Percentiles rank a stretch among this genome's conserved stretches.
phyloP scores from a whole-genome alignment of 2,329 filamentous ascomycete species.

The Diplodia mutila region DNA sequence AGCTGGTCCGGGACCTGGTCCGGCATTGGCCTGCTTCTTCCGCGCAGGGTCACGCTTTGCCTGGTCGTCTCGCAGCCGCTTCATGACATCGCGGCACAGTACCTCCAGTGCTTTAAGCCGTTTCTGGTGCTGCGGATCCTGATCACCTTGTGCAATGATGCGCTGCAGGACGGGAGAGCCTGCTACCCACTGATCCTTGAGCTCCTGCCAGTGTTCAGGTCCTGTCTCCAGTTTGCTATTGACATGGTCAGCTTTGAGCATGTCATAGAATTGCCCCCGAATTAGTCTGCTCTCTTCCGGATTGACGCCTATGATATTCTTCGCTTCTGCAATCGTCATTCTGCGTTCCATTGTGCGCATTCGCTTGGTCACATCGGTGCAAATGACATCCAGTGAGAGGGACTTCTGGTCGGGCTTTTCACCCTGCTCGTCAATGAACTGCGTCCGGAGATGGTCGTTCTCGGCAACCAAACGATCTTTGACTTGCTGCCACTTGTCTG shows the following conservation, averaged over 20 bases:
- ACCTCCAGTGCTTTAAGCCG: slow-evolving; percentile 71
- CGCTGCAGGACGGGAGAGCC: slow-evolving; percentile 59
- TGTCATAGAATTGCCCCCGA: slow-evolving; percentile 67
- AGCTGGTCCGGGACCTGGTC: slow-evolving; percentile 49
- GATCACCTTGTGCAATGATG: slow-evolving; percentile 56
- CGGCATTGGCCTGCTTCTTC: slow-evolving; percentile 45
- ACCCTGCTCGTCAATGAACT: slow-evolving; percentile 57
- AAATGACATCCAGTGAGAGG: slow-evolving; percentile 76
- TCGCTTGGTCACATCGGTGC: slow-evolving; percentile 79
- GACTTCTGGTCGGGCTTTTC: slow-evolving; percentile 54
- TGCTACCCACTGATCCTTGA: slow-evolving; percentile 71
- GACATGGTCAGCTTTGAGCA: slow-evolving; percentile 68
- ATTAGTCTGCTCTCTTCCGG: slow-evolving; percentile 69
- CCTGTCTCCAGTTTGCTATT: slow-evolving; percentile 75
- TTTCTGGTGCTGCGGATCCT: slow-evolving; percentile 57
- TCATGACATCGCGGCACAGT: slow-evolving; percentile 76
- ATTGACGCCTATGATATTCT: slow-evolving; percentile 71
- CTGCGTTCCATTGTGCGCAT: slow-evolving; percentile 67
- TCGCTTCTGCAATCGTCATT: slow-evolving; percentile 76
- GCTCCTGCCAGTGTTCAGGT: slow-evolving; percentile 69
- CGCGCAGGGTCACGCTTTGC: slow-evolving; percentile 58
- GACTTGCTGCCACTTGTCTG: slow-evolving; percentile 72
- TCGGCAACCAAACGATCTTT: slow-evolving; percentile 70
- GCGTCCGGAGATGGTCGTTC: slow-evolving; percentile 64
- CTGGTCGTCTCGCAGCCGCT: slow-evolving; percentile 71